Evolutionary conservation across 2,329 filamentous ascomycete genomes (phyloP).

Genomic region (Zymoseptoria brevis): DNA sequence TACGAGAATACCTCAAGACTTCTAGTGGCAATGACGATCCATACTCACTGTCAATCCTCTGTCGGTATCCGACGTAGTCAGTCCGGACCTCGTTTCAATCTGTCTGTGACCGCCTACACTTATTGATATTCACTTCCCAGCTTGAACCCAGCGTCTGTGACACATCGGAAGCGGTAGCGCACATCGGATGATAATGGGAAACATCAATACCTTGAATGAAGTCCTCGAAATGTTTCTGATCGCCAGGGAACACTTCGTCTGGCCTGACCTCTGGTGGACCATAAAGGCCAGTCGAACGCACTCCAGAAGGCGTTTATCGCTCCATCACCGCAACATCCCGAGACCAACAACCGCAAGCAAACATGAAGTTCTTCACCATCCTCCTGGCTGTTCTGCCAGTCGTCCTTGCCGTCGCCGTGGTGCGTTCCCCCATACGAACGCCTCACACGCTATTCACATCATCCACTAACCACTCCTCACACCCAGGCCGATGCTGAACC

Average conservation of each 20-base stretch:
- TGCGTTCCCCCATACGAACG: neutral
- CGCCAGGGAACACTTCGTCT: neutral
- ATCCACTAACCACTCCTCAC: neutral
- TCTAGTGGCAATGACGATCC: too few species aligned
- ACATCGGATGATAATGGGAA: neutral
- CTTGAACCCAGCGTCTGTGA: neutral
- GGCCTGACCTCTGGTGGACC: neutral
- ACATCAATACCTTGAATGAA: neutral
- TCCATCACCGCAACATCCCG: neutral
- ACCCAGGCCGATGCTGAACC: neutral
- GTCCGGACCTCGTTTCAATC: too few species aligned
- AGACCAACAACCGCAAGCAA: neutral
- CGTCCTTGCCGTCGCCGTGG: neutral
- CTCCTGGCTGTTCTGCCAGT: neutral
- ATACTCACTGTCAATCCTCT: too few species aligned
- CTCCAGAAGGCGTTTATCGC: neutral
- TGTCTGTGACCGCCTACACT: too few species aligned
- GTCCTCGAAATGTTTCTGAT: neutral
- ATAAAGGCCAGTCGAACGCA: neutral
- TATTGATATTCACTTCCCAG: neutral
- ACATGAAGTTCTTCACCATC: neutral
- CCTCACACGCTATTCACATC: neutral
- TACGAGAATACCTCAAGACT: too few species aligned
- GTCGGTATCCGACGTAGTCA: too few species aligned
- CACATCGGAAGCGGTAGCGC: neutral